These are phyloP conservation scores for Arbutus unedo DNA, from an alignment of 148 eudicot species.

Conservation along the genomic window DNA sequence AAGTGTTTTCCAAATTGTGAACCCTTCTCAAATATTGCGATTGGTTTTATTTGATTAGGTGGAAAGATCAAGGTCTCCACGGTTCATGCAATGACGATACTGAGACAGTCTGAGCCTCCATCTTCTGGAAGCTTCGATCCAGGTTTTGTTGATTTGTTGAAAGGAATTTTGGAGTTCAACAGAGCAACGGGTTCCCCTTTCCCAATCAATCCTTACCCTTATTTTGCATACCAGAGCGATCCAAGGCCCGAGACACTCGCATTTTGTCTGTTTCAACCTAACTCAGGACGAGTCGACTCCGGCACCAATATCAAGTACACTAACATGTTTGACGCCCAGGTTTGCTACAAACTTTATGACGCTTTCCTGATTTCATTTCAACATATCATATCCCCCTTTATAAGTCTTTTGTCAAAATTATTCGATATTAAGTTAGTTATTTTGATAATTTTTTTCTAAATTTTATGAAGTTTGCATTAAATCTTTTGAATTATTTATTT, in stretches of 20 bases:
- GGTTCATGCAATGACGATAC: slow-evolving; percentile 69
- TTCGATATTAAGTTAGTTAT: too few species aligned
- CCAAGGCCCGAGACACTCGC: slow-evolving; percentile 69
- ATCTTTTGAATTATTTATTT: too few species aligned
- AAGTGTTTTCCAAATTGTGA: too few species aligned
- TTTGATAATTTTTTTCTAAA: too few species aligned
- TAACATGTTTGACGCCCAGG: slow-evolving; percentile 96
- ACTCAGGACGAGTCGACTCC: slow-evolving; percentile 69
- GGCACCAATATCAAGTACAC: slow-evolving; percentile 69
- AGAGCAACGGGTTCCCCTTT: slow-evolving; percentile 63
- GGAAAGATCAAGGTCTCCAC: slow-evolving; percentile 84
- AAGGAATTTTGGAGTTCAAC: slow-evolving; percentile 50
- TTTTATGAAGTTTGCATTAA: too few species aligned
- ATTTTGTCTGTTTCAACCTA: slow-evolving; percentile 79
- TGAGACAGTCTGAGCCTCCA: slow-evolving; percentile 79
- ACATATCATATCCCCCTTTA: too few species aligned
- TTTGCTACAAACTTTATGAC: slow-evolving; percentile 4
- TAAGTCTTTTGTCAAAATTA: too few species aligned
- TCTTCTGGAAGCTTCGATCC: slow-evolving; percentile 64
- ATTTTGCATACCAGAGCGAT: slow-evolving; percentile 78
- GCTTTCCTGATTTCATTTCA: too few species aligned
- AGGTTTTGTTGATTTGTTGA: slow-evolving; percentile 48
- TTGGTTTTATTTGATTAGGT: slow-evolving; percentile 27
- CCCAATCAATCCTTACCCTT: slow-evolving; percentile 87
- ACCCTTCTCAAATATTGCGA: too few species aligned